phyloP scores from a whole-genome alignment of 345 rosid species.

The Salix koriyanagi region DNA sequence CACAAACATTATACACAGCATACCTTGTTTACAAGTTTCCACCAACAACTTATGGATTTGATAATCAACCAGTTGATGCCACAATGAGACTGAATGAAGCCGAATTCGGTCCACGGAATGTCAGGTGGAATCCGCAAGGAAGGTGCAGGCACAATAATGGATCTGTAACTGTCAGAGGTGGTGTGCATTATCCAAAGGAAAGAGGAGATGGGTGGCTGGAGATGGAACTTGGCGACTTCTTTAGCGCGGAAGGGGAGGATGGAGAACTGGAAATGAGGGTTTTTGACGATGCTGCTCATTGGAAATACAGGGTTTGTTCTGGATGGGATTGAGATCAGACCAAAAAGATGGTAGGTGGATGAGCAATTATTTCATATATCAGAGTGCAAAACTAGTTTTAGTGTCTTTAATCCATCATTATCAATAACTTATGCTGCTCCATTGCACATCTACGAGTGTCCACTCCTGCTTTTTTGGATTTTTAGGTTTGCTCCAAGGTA shows the following conservation, averaged over 20 bases:
- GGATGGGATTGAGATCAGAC: constrained; percentile 43
- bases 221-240: constrained; percentile 26
- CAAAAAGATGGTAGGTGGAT: constrained; percentile 9
- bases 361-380: not conserved
- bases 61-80: constrained; percentile 2
- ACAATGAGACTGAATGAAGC: constrained; percentile 7
- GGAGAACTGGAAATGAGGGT: constrained; percentile 19
- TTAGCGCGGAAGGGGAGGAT: constrained; percentile 6
- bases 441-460: not conserved
- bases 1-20: constrained; percentile 19
- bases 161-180: not conserved
- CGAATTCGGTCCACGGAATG: not conserved
- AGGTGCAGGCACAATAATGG: not conserved
- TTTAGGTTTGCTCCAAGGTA: too few species aligned
- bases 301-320: constrained; percentile 30
- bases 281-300: not conserved
- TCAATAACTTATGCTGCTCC: not conserved
- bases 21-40: constrained; percentile 29
- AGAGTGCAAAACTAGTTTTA: not conserved
- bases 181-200: not conserved
- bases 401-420: not conserved
- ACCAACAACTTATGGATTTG: constrained; percentile 1
- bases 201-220: constrained; percentile 40
- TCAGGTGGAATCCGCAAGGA: constrained; percentile 7
- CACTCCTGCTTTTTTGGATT: too few species aligned